Evolutionary conservation across 768 basidiomycete genomes (phyloP), one percentile per base, ranked within the genome.

Genomic region (Lactarius sp.): DNA sequence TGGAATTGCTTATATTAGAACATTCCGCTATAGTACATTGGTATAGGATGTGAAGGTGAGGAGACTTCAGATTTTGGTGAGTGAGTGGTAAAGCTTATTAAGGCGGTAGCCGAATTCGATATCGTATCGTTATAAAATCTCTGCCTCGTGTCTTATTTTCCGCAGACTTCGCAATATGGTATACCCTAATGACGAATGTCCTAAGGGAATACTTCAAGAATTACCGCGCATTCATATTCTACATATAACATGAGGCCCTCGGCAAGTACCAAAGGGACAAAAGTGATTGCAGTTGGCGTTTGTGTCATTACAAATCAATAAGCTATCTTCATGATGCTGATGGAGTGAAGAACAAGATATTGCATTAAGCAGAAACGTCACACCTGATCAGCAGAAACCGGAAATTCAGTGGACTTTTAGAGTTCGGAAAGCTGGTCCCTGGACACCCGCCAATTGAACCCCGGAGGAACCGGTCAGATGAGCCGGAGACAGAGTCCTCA

Each of bases 391-490:
- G 16, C 41, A 50, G 47, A 60, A 64, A 18, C 33, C 18, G 63
- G 54, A 27, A 60, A 56, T 39, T n/a, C 1, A 27, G 6, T 36
- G 53, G 46, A 37, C 59, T 46, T 47, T 64, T 64, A 64, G 53
- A 60, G 63, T 64, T 64, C 27, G 50, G 54, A 56, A 51, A 9
- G 16, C 37, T 59, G 62, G 62, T 13, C 27, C 22, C 39, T 53
- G 52, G 63, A 20, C 34, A 31, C 33, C 52, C 57, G 62, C 42
- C 42, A 14, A 18, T 44, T 39, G n/a, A 33, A 49, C 37, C 39
- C 52, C 63, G 63, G 63, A 60, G 53, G 14, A 42, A 37, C 59
- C 63, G 63, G 63, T 55, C 52, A 64, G 57, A 59, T 58, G 56
- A 33, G 52, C 52, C 62, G 62, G 52, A 59, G 36, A 59, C 22